Base-by-base conservation (phyloP, 768 basidiomycete genomes). In the Hortiboletus flavorubellus region DNA sequence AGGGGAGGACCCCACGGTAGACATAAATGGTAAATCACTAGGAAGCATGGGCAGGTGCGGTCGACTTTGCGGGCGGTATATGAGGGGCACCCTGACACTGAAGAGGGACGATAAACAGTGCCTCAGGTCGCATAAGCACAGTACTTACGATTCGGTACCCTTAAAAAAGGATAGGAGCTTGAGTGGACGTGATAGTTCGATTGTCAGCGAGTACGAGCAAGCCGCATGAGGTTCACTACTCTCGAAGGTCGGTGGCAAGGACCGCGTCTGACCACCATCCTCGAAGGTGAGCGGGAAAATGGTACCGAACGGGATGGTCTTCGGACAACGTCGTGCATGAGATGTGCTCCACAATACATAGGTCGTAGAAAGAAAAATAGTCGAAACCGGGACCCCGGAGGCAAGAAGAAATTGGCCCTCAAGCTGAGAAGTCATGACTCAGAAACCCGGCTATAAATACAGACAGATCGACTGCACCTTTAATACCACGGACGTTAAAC, bases 1-100 rank as follows among this genome's bases (percentile, higher is more conserved):
- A 8, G 87, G 86, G 4, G 77, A 73, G 0, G 76, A 72, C 65
- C 87, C 87, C 52, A 89, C 66, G 3, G 80, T 78, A 0, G 80
- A 78, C 56, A 85, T 75, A 63, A 88, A 84, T 26, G 76, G 69
- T 1, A 76, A 71, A 12, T 70, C 70, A 4, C 55, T 61, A 1
- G 75, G 67, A 12, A 82, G 64, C 38, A 85, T 80, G 4, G 86
- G 81, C 12, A 78, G 74, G 50, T 75, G 73, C 0, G 87, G 78
- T n/a, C 82, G 78, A 46, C 76, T 76, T 43, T 79, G 78, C 8
- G 85, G 86, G 40, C 56, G 59, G 57, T 87, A 86, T 6, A 66
- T 65, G 51, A 88, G 74, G 1, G 79, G 80, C 3, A 83, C 67
- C 18, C 66, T 67, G 35, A 85, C 63, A 26, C 84, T 85, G 40